A percentile compares a stretch with the other conserved stretches of the same genome.
Evolutionary conservation across 164 flowering plant species (phyloP).

Genomic region (Vitis riparia): DNA sequence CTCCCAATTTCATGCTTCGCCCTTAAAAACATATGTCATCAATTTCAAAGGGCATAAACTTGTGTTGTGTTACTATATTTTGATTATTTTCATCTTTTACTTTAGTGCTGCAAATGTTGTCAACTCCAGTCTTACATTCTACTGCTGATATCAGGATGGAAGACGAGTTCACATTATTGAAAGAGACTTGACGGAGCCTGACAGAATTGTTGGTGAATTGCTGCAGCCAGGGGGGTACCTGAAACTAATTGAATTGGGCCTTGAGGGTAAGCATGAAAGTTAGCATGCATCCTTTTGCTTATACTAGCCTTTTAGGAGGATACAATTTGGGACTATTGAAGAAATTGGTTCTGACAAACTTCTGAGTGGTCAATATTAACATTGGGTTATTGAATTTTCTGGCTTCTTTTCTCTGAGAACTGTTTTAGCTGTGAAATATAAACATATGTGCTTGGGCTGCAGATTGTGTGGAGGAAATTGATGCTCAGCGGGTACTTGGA

Average conservation of each 20-base stretch:
- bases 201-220: constrained; percentile 54
- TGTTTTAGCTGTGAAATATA: neutral
- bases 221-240: constrained; percentile 59
- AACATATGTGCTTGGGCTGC: constrained; percentile 5
- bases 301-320: neutral
- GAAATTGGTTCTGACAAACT: neutral
- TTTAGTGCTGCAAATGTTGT: neutral
- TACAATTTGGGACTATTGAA: neutral
- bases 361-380: neutral
- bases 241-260: constrained; percentile 54
- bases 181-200: constrained; percentile 47
- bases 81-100: neutral
- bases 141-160: constrained; percentile 39
- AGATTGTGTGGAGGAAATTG: constrained; percentile 53
- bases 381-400: neutral
- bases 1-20: neutral
- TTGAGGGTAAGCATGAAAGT: constrained; percentile 32
- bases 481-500: constrained; percentile 45
- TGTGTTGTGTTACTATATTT: neutral
- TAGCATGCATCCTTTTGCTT: neutral
- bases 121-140: neutral
- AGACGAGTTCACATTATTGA: constrained; percentile 52
- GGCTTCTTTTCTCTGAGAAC: neutral
- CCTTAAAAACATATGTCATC: neutral
- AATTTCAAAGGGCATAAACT: neutral